Conservation (phyloP, 176 grass and related monocot genomes). For the Oryza brachyantha region DNA sequence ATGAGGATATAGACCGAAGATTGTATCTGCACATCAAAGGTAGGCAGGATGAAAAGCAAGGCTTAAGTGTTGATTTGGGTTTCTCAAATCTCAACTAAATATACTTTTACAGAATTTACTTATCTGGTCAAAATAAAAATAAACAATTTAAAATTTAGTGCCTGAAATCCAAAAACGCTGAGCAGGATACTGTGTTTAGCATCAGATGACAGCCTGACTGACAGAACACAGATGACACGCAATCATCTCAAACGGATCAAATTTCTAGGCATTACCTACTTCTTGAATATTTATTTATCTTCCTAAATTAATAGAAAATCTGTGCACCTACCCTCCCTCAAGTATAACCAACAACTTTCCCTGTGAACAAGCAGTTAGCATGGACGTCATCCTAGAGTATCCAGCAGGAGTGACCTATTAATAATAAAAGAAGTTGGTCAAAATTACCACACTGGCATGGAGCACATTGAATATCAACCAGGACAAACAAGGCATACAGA, state of each 20-base stretch:
- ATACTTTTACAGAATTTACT: background rate
- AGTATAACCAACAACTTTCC: constrained; percentile 94
- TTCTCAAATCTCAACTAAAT: constrained; percentile 5
- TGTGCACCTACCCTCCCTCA: constrained; percentile 78
- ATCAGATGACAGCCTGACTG: background rate
- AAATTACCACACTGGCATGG: constrained; percentile 4
- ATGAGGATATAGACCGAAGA: constrained; percentile 88
- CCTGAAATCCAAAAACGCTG: constrained; percentile 22
- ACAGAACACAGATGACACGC: background rate
- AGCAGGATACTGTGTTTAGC: constrained; percentile 4
- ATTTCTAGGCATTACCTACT: background rate
- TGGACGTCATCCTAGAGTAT: constrained; percentile 79
- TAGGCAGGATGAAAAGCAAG: constrained; percentile 6
- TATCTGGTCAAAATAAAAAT: constrained; percentile 1
- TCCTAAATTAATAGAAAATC: constrained; percentile 6
- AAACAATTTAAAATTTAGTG: background rate
- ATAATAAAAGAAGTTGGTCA: constrained; percentile 30
- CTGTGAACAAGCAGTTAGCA: constrained; percentile 62
- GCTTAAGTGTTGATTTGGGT: background rate
- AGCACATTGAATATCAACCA: constrained; percentile 14
- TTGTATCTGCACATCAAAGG: constrained; percentile 63
- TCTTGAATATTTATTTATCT: background rate
- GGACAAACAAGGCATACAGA: constrained; percentile 2
- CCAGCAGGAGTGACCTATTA: constrained; percentile 82
- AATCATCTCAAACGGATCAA: constrained; percentile 11